Percentiles rank a stretch among this genome's conserved stretches.
Conservation (phyloP, 2,329 filamentous ascomycete species). For the Aspergillus chevalieri region DNA sequence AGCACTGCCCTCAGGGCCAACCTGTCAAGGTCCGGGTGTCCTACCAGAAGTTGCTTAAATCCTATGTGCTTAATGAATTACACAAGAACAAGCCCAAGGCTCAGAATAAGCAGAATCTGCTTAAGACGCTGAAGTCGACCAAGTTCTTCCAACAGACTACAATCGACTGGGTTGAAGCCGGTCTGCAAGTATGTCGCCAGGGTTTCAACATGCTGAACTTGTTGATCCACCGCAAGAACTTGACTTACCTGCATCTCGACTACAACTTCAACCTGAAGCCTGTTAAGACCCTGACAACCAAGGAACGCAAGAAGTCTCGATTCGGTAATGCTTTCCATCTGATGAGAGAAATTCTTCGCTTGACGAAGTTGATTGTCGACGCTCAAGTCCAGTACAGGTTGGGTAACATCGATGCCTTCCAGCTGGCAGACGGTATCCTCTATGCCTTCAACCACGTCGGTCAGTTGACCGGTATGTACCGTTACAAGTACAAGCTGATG, state of each 20-base stretch:
- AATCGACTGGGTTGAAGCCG: conserved; percentile 98
- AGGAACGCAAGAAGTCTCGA: conserved; percentile 97
- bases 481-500: conserved; percentile 99
- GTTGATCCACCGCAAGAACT: conserved; percentile 94
- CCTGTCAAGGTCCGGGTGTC: conserved; percentile 97
- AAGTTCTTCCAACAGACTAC: conserved; percentile 99
- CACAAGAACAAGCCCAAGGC: conserved; percentile 95
- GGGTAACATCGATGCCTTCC: conserved; percentile 97
- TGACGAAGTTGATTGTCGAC: conserved; percentile 97
- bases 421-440: conserved; percentile 95
- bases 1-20: conserved; percentile 84
- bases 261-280: conserved; percentile 99
- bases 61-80: conserved; percentile 89
- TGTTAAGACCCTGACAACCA: conserved; percentile 96
- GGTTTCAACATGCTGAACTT: conserved; percentile 99
- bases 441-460: conserved; percentile 99
- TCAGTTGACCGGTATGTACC: conserved; percentile 97
- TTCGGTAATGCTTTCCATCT: conserved; percentile 99
- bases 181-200: conserved; percentile 93
- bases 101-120: conserved; percentile 86
- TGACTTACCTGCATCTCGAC: conserved; percentile 96
- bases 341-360: conserved; percentile 92
- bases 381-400: conserved; percentile 96
- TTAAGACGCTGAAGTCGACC: conserved; percentile 84
- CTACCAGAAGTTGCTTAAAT: conserved; percentile 96